These are phyloP conservation scores for Bisporella sp. DNA, from an alignment of 2,329 filamentous ascomycete genomes.

Conservation along the genomic window DNA sequence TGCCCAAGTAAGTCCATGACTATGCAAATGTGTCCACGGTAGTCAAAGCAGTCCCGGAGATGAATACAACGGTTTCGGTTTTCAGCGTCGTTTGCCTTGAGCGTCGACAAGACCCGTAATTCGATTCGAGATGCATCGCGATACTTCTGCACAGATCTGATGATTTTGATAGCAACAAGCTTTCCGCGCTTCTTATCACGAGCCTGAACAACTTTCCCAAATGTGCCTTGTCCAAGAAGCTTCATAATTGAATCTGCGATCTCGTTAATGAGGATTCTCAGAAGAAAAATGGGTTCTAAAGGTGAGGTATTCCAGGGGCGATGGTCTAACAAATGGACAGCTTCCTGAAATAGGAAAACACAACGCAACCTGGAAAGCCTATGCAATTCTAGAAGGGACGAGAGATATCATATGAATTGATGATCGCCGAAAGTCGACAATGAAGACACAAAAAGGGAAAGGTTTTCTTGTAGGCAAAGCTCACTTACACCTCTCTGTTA, in stretches of 20 bases:
- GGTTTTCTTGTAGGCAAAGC: not conserved
- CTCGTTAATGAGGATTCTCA: conserved; percentile 17
- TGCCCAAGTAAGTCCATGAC: conserved; percentile 76
- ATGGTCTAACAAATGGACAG: too few species aligned
- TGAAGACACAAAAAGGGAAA: not conserved
- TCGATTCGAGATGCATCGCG: conserved; percentile 94
- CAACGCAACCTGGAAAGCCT: not conserved
- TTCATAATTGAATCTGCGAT: conserved; percentile 74
- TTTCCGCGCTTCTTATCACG: conserved; percentile 71
- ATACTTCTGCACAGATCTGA: conserved; percentile 96
- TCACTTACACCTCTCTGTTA: conserved; percentile 80
- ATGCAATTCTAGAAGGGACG: not conserved
- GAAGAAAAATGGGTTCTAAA: too few species aligned
- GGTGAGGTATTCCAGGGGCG: too few species aligned
- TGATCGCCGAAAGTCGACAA: too few species aligned
- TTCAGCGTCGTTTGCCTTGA: conserved; percentile 82
- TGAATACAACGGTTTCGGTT: conserved; percentile 98
- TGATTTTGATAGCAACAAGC: conserved; percentile 90
- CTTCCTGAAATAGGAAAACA: too few species aligned
- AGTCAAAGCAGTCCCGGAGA: conserved; percentile 94
- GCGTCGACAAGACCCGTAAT: conserved; percentile 81
- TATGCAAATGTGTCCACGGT: conserved; percentile 90
- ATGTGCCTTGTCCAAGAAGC: conserved; percentile 91
- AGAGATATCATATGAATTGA: too few species aligned
- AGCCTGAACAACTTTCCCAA: conserved; percentile 96